Base-by-base conservation (phyloP, 805 yeast genomes). In the Starmerella bombicola region DNA sequence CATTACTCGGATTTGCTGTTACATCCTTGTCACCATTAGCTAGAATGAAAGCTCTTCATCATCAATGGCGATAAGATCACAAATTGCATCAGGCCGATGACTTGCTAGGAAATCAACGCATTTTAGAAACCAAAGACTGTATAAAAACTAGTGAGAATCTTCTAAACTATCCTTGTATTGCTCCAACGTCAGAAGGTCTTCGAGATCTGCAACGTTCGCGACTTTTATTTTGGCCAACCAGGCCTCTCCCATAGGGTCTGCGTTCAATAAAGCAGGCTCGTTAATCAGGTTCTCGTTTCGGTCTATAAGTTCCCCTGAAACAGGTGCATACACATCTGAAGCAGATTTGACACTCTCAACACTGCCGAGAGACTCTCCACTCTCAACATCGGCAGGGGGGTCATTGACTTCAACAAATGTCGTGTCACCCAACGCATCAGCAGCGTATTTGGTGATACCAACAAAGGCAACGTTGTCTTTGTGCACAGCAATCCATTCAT, bases 301-400 rank as follows among this genome's bases (percentile, higher is more conserved):
- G 51, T 76, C 95, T 36, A 76, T 46, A 28, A 91, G 68, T 50
- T 71, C 78, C 37, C 95, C 95, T 13, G 69, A 63, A 22, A 84
- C 80, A 38, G 98, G 98, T 16, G 85, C 67, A 63, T 86, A 88
- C 48, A 91, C 79, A 57, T 91, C 98, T 50, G 83, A 73, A 21
- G 98, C 96, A 35, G 86, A 74, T 65, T 91, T 91, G 55, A 91
- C 98, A 32, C 85, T 74, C 64, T 91, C 98, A 30, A 91, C 93
- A 24, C 94, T 80, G 5, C 96, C 96, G 57, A 91, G 67, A 12
- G 88, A 67, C 48, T 84, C 96, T 37, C 93, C 93, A 36, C 70
- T 69, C 42, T 67, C 76, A 42, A 78, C 68, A 23, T 57, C 65
- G 30, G 69, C 71, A 30, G 78, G 81, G 30, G 71, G 72, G 51